Conservation (phyloP, 1,139 yeast genomes). For the Scheffersomyces quercinus region DNA sequence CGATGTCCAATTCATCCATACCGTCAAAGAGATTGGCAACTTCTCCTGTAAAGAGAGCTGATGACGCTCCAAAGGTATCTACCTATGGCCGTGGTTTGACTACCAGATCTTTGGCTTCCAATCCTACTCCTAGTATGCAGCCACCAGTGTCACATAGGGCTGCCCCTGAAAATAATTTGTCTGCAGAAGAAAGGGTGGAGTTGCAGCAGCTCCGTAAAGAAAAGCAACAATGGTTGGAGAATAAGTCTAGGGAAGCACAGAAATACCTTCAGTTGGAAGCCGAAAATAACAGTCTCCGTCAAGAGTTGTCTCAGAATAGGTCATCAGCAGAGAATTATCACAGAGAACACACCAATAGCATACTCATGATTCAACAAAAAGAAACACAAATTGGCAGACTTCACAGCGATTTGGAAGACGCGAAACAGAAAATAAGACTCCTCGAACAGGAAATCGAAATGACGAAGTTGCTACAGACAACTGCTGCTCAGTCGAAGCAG, state of each 20-base stretch:
- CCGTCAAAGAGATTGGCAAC: slow-evolving; percentile 69
- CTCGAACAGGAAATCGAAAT: slow-evolving; percentile 54
- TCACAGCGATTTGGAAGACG: slow-evolving; percentile 59
- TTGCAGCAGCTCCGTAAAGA: slow-evolving; percentile 54
- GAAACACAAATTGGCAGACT: slow-evolving; percentile 65
- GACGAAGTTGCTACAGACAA: slow-evolving; percentile 34
- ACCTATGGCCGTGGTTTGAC: slow-evolving; percentile 39
- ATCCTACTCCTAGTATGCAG: slow-evolving; percentile 15
- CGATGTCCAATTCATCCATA: slow-evolving; percentile 26
- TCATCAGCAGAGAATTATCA: slow-evolving; percentile 35
- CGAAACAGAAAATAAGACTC: slow-evolving; percentile 48
- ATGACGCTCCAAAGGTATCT: slow-evolving; percentile 26
- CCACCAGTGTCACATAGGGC: slow-evolving; percentile 12
- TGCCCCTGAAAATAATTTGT: slow-evolving; percentile 1
- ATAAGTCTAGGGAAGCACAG: slow-evolving; percentile 39
- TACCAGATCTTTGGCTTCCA: slow-evolving; percentile 34
- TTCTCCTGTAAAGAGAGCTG: slow-evolving; percentile 58
- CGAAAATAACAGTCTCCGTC: slow-evolving; percentile 44
- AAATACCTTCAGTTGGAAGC: slow-evolving; percentile 42
- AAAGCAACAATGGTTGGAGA: slow-evolving; percentile 50
- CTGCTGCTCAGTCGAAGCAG: slow-evolving; percentile 12
- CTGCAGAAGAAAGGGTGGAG: slow-evolving; percentile 43
- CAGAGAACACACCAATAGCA: slow-evolving; percentile 53
- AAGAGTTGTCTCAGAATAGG: slow-evolving; percentile 38
- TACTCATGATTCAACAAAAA: slow-evolving; percentile 58